Conservation (phyloP, 768 basidiomycete genomes). For the Galerina sulciceps region DNA sequence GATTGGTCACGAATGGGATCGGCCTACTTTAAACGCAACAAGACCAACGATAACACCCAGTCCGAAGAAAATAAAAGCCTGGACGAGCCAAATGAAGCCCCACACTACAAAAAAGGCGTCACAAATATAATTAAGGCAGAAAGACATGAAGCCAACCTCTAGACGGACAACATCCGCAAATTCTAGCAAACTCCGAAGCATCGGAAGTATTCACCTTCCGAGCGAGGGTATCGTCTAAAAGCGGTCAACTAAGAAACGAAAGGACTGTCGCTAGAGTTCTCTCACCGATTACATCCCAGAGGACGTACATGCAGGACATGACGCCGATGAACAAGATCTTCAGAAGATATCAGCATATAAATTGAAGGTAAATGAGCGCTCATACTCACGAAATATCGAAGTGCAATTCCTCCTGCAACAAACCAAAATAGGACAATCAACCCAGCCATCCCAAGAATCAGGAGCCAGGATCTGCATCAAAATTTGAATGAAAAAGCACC, state of each 20-base stretch:
- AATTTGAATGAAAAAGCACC: not conserved
- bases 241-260: not conserved
- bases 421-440: conserved; percentile 87
- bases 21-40: conserved; percentile 77
- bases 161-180: conserved; percentile 87
- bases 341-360: not conserved
- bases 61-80: conserved; percentile 76
- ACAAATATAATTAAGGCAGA: not conserved
- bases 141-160: conserved; percentile 50
- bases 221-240: conserved; percentile 74
- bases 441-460: conserved; percentile 80
- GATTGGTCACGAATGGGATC: not conserved
- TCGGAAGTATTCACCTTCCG: conserved; percentile 88
- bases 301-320: conserved; percentile 86
- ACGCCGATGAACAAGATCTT: conserved; percentile 82
- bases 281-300: conserved; percentile 87
- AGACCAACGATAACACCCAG: conserved; percentile 78
- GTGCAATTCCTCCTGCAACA: conserved; percentile 70
- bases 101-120: conserved; percentile 55
- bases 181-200: conserved; percentile 81
- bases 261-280: not conserved
- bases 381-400: conserved; percentile 71
- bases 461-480: conserved; percentile 66
- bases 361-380: not conserved
- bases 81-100: conserved; percentile 88